These are phyloP conservation scores for Mortierella sp. DNA, from an alignment of 371 early-diverging fungal species.

Conservation along the genomic window DNA sequence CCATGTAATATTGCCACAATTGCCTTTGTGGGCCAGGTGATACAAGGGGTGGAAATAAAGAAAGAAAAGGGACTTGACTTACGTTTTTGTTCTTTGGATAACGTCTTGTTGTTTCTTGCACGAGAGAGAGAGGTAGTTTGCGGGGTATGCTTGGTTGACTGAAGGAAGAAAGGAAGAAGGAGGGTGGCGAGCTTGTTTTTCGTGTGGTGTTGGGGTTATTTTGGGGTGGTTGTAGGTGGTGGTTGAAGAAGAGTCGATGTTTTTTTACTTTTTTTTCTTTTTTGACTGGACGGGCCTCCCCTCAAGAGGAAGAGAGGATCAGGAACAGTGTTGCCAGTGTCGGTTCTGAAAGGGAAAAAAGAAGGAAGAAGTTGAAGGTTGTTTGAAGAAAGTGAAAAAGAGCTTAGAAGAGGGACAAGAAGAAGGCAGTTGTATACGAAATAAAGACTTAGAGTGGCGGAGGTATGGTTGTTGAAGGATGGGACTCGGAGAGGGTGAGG, in stretches of 20 bases:
- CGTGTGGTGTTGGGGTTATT: background rate
- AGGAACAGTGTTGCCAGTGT: background rate
- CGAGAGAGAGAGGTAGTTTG: background rate
- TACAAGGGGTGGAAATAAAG: background rate
- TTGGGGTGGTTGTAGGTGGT: background rate
- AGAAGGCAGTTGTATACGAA: background rate
- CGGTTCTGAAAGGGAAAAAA: background rate
- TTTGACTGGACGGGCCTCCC: background rate
- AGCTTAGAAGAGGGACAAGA: background rate
- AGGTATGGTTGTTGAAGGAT: conserved; percentile 18
- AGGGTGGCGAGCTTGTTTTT: background rate
- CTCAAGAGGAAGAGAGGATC: conserved; percentile 7
- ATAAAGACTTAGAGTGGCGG: conserved; percentile 7
- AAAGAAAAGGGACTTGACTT: background rate
- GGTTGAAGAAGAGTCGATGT: background rate
- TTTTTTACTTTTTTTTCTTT: conserved; percentile 11
- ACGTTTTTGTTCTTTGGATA: background rate
- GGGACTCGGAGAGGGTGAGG: conserved; percentile 11
- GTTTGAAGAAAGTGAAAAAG: background rate
- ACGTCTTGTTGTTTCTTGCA: background rate
- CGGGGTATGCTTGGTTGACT: background rate
- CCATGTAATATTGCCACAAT: background rate
- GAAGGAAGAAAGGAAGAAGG: background rate
- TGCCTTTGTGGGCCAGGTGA: background rate
- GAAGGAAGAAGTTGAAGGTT: background rate